A percentile compares a stretch with the other conserved stretches of the same genome.
Conservation (phyloP, 257 asterid species). For the Buddleja alternifolia region DNA sequence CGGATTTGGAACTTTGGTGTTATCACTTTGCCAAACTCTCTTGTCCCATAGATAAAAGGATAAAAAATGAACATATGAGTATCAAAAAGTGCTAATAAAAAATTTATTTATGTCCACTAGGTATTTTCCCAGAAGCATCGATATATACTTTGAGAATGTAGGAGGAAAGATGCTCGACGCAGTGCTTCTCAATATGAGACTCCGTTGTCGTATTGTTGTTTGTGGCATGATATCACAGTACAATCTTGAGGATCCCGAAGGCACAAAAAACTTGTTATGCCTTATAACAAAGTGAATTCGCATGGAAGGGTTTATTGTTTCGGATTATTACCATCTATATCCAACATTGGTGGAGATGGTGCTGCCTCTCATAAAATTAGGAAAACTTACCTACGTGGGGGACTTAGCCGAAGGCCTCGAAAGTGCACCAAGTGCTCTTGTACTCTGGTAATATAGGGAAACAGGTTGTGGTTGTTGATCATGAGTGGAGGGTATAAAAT, state of each 20-base stretch:
- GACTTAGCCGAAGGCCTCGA: slow-evolving; percentile 54
- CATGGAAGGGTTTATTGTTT: no score
- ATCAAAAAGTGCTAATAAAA: not conserved
- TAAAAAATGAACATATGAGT: no score
- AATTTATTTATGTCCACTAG: slow-evolving; percentile 24
- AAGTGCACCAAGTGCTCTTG: slow-evolving; percentile 42
- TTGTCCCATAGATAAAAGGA: no score
- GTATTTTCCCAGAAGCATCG: slow-evolving; percentile 52
- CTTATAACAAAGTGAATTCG: slow-evolving; percentile 37
- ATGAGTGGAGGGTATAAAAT: no score
- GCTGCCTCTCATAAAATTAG: slow-evolving; percentile 38
- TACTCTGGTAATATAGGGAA: slow-evolving; percentile 53
- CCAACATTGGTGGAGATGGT: slow-evolving; percentile 35
- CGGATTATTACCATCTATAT: slow-evolving; percentile 33
- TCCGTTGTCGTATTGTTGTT: slow-evolving; percentile 38
- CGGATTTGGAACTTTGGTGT: no score
- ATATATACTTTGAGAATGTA: slow-evolving; percentile 56
- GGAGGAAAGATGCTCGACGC: slow-evolving; percentile 62
- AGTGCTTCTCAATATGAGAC: slow-evolving; percentile 47
- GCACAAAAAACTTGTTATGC: slow-evolving; percentile 37
- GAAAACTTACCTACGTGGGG: slow-evolving; percentile 43
- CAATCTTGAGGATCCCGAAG: slow-evolving; percentile 39
- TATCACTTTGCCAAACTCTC: no score
- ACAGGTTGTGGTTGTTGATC: slow-evolving; percentile 42
- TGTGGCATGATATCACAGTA: slow-evolving; percentile 62